Base-by-base conservation (phyloP, 169 alveolate species). In the Cystoisospora suis region DNA sequence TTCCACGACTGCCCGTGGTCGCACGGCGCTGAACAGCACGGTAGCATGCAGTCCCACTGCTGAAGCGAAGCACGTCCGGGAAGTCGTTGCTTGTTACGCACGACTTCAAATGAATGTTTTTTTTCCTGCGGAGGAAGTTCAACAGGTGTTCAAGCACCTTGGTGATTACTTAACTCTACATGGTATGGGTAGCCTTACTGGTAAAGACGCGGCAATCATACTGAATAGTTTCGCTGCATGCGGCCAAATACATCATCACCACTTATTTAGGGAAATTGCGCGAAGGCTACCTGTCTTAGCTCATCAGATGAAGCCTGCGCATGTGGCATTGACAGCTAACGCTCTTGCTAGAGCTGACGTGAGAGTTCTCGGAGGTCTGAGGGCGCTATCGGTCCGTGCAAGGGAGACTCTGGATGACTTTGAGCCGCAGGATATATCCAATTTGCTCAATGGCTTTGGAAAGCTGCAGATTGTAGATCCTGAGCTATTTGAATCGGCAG, bases 371-470 rank as follows among this genome's bases (percentile, higher is more conserved):
- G 42, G 58, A 12, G 83, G 40, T 34, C 42, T 72, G 58, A 3
- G 34, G 27, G 83, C 83, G 6, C 47, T 72, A 3, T 6, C 83
- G 36, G 23, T n/a, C 58, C 53, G 53, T 4, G 83, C 83, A 34
- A 34, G 42, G 56, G 56, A 32, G 32, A 34, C 47, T 46, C 83
- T 72, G 58, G 56, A 72, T 6, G 56, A 1, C 32, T 72, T 72
- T 38, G 27, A 27, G 34, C 83, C 83, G 58, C 83, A 72, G 56
- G 83, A 72, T 53, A 6, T 72, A 46, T 72, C 83, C 47, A 72
- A 72, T 17, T 12, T 72, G 38, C 56, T 72, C 58, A 72, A 72
- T 34, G 83, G 58, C 58, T 72, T 72, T 17, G 83, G 56, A 17
- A 72, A 38, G 27, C 83, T 72, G 36, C 58, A 72, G 23, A 72